phyloP scores from a whole-genome alignment of 75 land plant species.

The Sequoiadendron giganteum region DNA sequence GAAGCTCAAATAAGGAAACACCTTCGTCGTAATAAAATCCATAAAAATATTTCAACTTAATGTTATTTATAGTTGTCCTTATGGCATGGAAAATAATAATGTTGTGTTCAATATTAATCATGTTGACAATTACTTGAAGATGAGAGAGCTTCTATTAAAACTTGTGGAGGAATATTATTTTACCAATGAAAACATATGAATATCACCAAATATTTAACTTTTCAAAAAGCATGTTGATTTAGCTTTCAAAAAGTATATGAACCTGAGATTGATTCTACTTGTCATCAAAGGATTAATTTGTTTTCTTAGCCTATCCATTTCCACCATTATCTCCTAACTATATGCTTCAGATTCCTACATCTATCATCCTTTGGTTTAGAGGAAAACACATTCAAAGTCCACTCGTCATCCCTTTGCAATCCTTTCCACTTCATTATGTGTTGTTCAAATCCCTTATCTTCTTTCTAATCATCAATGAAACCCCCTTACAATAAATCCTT shows the following conservation, averaged over 20 bases:
- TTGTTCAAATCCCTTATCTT: slow-evolving; percentile 34
- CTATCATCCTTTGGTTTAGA: slow-evolving; percentile 57
- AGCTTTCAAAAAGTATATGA: not conserved
- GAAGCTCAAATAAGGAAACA: no score
- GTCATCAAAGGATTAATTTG: not conserved
- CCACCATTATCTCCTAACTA: no score
- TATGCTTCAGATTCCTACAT: not conserved
- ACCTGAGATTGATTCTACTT: not conserved
- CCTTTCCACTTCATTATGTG: slow-evolving; percentile 57
- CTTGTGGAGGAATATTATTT: no score
- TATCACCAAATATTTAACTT: no score
- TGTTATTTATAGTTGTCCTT: no score
- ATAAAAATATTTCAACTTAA: no score
- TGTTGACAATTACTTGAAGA: no score
- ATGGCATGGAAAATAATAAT: no score
- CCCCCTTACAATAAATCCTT: slow-evolving; percentile 44
- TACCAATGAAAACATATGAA: no score
- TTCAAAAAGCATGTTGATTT: not conserved
- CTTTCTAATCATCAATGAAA: slow-evolving; percentile 42
- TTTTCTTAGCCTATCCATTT: not conserved
- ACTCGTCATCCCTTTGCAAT: slow-evolving; percentile 41
- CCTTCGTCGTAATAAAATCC: no score
- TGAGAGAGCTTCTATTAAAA: no score
- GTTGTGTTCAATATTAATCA: no score
- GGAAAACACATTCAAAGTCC: slow-evolving; percentile 77